Evolutionary conservation across 345 rosid genomes (phyloP).

Genomic region (Eucalyptus polyanthemos): DNA sequence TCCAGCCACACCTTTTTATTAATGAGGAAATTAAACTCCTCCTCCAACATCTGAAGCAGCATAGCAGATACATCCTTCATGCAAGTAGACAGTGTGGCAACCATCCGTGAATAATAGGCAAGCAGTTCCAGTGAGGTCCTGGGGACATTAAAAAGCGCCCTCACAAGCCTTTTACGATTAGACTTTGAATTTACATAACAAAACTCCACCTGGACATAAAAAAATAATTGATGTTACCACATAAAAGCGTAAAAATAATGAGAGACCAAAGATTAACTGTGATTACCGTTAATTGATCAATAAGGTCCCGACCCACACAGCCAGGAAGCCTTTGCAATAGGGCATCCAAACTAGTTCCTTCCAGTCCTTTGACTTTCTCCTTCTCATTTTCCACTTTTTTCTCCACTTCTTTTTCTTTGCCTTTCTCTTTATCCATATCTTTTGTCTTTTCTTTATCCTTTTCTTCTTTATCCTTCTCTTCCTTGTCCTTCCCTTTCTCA

Average conservation of each 20-base stretch:
- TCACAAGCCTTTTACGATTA: conserved; percentile 87
- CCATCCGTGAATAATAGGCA: conserved; percentile 94
- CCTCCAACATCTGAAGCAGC: conserved; percentile 94
- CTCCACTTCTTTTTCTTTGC: conserved; percentile 76
- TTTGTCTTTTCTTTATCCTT: conserved; percentile 20
- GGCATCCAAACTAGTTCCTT: conserved; percentile 90
- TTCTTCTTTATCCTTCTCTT: conserved; percentile 58
- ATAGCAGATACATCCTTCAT: conserved; percentile 90
- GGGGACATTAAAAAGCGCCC: conserved; percentile 91
- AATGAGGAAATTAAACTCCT: conserved; percentile 88
- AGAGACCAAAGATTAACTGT: background rate
- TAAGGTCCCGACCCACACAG: conserved; percentile 94
- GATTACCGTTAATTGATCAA: conserved; percentile 92
- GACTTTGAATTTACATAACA: conserved; percentile 95
- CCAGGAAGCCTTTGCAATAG: conserved; percentile 91
- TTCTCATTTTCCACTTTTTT: conserved; percentile 72
- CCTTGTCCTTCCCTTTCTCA: conserved; percentile 78
- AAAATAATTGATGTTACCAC: background rate
- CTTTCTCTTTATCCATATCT: conserved; percentile 47
- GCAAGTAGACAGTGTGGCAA: conserved; percentile 86
- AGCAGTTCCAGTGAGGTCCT: conserved; percentile 95
- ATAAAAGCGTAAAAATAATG: background rate
- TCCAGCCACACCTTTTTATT: conserved; percentile 62
- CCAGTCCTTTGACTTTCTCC: conserved; percentile 81
- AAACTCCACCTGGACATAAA: conserved; percentile 73